Percentiles rank a stretch among this genome's conserved stretches.
phyloP scores from a whole-genome alignment of 169 alveolate genomes.

The Plasmodium gallinaceum region DNA sequence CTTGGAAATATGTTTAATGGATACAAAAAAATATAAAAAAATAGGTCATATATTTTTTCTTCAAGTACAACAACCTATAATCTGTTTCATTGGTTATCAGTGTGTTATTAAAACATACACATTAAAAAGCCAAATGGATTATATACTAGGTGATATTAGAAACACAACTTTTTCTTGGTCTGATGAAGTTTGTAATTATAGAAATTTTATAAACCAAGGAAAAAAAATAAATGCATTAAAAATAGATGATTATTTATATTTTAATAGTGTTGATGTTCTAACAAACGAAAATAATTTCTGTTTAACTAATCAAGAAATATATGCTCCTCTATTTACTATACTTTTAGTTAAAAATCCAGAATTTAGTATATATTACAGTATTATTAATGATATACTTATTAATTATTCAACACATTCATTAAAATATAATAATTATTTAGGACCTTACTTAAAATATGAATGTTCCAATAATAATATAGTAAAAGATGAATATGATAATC shows the following conservation, averaged over 20 bases:
- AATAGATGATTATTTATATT: constrained; percentile 14
- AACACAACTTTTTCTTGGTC: constrained; percentile 40
- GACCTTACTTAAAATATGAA: constrained; percentile 62
- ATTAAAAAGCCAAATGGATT: constrained; percentile 4
- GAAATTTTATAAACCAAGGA: not conserved
- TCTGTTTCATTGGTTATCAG: constrained; percentile 33
- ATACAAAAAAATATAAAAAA: constrained; percentile 16
- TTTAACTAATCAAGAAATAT: constrained; percentile 10
- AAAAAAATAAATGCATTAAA: not conserved
- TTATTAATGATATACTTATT: constrained; percentile 40
- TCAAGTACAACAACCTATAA: constrained; percentile 28
- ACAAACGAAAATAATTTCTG: constrained; percentile 42
- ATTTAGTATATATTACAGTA: constrained; percentile 23
- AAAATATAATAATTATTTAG: constrained; percentile 47
- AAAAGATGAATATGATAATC: constrained; percentile 36
- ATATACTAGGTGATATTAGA: constrained; percentile 23
- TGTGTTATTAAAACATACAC: constrained; percentile 37
- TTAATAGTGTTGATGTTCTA: constrained; percentile 44
- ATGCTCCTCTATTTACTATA: constrained; percentile 16
- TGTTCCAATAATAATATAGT: constrained; percentile 34
- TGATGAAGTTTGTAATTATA: constrained; percentile 4
- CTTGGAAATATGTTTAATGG: constrained; percentile 29
- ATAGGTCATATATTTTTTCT: constrained; percentile 46
- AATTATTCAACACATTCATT: not conserved
- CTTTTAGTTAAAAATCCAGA: constrained; percentile 19